Percentiles rank a stretch among this genome's conserved stretches.
These are phyloP conservation scores for Kodamaea suecica DNA, from an alignment of 1,139 yeast genomes.

Conservation along the genomic window DNA sequence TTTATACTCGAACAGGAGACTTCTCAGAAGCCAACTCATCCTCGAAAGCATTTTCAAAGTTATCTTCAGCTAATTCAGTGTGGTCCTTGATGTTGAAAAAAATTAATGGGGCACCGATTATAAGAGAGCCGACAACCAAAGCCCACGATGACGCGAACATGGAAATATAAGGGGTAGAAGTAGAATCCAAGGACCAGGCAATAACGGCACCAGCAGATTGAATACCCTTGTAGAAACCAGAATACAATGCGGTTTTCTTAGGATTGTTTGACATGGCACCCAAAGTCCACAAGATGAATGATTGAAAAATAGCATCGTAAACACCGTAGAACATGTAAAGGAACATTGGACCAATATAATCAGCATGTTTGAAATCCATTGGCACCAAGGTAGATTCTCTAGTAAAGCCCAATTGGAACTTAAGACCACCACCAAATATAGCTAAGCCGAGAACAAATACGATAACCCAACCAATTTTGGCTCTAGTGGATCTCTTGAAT, in stretches of 20 bases:
- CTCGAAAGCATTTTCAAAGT: conserved; percentile 9
- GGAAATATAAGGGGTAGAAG: conserved; percentile 36
- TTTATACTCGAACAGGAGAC: conserved; percentile 2
- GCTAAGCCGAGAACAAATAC: conserved; percentile 43
- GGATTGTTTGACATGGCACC: conserved; percentile 60
- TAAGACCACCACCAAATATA: conserved; percentile 63
- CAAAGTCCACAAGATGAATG: conserved; percentile 53
- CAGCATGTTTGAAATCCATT: conserved; percentile 45
- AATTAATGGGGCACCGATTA: conserved; percentile 27
- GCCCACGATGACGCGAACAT: conserved; percentile 59
- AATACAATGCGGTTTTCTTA: conserved; percentile 53
- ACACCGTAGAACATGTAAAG: conserved; percentile 59
- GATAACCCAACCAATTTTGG: conserved; percentile 44
- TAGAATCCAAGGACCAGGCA: conserved; percentile 57
- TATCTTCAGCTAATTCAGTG: conserved; percentile 41
- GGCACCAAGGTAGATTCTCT: conserved; percentile 30
- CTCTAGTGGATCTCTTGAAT: conserved; percentile 44
- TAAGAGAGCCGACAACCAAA: conserved; percentile 48
- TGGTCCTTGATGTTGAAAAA: conserved; percentile 44
- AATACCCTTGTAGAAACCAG: conserved; percentile 61
- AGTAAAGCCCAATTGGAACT: conserved; percentile 46
- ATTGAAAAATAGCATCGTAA: conserved; percentile 58
- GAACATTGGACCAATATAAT: conserved; percentile 58
- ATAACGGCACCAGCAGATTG: conserved; percentile 66
- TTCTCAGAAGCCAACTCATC: conserved; percentile 10